Evolutionary conservation across 192 early-diverging fungal genomes (phyloP).

Genomic region (Mortierella alpina): DNA sequence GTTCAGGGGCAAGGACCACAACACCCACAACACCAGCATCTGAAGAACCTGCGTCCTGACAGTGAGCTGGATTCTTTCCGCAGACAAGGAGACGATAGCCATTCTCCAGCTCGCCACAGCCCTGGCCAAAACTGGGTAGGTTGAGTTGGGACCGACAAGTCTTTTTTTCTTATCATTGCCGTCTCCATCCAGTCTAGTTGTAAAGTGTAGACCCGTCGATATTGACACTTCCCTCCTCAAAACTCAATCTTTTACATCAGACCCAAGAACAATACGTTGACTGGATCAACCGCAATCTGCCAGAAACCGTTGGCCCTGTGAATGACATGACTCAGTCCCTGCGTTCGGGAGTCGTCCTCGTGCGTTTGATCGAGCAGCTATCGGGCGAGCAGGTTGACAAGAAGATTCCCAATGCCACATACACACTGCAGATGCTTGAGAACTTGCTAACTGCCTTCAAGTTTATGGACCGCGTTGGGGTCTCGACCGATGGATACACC

Average conservation of each 20-base stretch:
- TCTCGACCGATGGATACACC: slow-evolving; percentile 64
- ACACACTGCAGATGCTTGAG: slow-evolving; percentile 64
- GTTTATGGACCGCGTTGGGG: slow-evolving; percentile 66
- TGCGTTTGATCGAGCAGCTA: slow-evolving; percentile 59
- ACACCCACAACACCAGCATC: neutral
- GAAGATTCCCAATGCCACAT: slow-evolving; percentile 55
- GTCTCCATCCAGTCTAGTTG: too few relatives aligned
- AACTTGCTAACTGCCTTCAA: slow-evolving; percentile 65
- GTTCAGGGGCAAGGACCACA: neutral
- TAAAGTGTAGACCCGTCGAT: too few relatives aligned
- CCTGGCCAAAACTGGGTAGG: too few relatives aligned
- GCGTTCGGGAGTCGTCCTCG: slow-evolving; percentile 60
- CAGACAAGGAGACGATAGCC: neutral
- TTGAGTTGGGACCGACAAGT: too few relatives aligned
- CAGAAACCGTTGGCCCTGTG: slow-evolving; percentile 42
- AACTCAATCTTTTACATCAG: slow-evolving; percentile 7
- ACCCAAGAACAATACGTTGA: slow-evolving; percentile 55
- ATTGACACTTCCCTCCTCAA: too few relatives aligned
- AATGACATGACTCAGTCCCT: slow-evolving; percentile 59
- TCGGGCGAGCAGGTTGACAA: slow-evolving; percentile 60
- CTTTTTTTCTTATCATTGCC: too few relatives aligned
- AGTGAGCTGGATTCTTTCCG: slow-evolving; percentile 37
- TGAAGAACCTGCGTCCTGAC: slow-evolving; percentile 22
- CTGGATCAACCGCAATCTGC: slow-evolving; percentile 63
- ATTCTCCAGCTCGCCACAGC: neutral